A percentile compares a stretch with the other conserved stretches of the same genome.
Conservation (phyloP, 371 early-diverging fungal species). For the Thermomucor indicae-seudaticae region DNA sequence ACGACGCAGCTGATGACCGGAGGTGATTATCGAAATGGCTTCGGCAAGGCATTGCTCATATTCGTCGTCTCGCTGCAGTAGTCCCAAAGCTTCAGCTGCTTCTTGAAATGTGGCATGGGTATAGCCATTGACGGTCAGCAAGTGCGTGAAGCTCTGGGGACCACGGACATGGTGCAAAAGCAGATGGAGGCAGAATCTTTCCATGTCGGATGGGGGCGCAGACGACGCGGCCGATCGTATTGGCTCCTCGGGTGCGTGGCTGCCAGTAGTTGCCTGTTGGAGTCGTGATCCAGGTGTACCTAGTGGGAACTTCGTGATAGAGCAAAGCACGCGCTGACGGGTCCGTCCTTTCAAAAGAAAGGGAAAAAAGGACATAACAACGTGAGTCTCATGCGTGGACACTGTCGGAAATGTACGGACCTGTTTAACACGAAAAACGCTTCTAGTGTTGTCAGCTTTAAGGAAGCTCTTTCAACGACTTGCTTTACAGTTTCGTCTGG, state of each 20-base stretch:
- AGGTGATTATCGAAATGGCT: background rate
- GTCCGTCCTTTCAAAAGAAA: no score
- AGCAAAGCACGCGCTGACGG: no score
- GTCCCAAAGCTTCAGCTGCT: background rate
- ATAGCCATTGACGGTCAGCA: conserved; percentile 1
- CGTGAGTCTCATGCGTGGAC: no score
- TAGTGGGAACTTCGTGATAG: no score
- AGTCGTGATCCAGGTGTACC: no score
- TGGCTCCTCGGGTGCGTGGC: no score
- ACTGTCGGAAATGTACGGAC: no score
- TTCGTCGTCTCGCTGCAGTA: conserved; percentile 2
- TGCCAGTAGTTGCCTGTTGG: no score
- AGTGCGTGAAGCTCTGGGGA: background rate
- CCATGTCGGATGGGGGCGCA: background rate
- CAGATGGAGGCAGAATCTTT: background rate
- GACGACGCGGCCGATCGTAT: no score
- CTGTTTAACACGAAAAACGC: background rate
- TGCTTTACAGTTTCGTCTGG: conserved; percentile 6
- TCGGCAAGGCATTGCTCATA: conserved; percentile 1
- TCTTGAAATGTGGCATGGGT: background rate
- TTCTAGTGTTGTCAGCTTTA: background rate
- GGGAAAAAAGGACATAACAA: no score
- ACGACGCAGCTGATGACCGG: background rate
- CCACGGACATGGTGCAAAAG: conserved; percentile 8
- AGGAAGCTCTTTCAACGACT: background rate